A percentile compares a stretch with the other conserved stretches of the same genome.
Conservation (phyloP, 2,329 filamentous ascomycete species). For the Talaromyces funiculosus region DNA sequence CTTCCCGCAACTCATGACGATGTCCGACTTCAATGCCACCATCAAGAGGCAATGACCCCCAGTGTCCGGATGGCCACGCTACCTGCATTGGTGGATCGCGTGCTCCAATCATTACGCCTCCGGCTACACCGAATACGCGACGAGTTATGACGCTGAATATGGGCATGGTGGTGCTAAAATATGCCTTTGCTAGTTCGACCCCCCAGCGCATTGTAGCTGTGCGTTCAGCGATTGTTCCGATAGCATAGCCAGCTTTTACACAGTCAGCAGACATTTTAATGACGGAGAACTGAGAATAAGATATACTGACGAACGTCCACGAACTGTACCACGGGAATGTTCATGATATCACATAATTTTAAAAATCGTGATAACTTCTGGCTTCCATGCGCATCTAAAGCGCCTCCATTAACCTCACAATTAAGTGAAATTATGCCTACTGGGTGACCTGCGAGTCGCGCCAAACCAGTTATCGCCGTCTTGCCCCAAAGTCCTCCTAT, state of each 20-base stretch:
- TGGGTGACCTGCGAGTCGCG: not conserved
- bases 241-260: slow-evolving; percentile 50
- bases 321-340: not conserved
- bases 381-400: not conserved
- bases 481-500: not conserved
- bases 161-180: slow-evolving; percentile 58
- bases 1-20: not conserved
- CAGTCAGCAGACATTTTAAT: not conserved
- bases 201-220: slow-evolving; percentile 62
- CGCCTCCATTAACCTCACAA: not conserved
- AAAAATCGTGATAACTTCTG: not conserved
- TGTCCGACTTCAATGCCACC: slow-evolving; percentile 39
- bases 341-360: not conserved
- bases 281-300: not conserved
- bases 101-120: slow-evolving; percentile 59
- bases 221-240: slow-evolving; percentile 58
- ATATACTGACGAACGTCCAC: not conserved
- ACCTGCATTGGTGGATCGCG: slow-evolving; percentile 57
- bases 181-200: slow-evolving; percentile 55
- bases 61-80: slow-evolving; percentile 59
- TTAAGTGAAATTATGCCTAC: not conserved
- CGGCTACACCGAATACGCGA: slow-evolving; percentile 58
- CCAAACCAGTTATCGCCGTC: not conserved
- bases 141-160: slow-evolving; percentile 60
- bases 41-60: slow-evolving; percentile 58